Conservation (phyloP, 345 rosid species). For the Salix udensis region DNA sequence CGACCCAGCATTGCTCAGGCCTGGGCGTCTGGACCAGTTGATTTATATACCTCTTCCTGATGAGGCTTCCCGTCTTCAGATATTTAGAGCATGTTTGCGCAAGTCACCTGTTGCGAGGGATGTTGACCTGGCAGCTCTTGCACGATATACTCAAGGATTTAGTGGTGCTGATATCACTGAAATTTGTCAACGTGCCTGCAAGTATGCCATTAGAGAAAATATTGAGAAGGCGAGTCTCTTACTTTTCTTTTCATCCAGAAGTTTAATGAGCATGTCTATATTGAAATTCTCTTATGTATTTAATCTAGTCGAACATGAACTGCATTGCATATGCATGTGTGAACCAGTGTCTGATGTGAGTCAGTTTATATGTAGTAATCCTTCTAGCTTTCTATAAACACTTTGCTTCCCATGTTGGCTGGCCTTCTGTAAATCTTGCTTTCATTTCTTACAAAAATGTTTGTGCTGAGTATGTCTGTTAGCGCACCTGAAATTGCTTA, state of each 20-base stretch:
- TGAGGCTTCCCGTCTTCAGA: conserved; percentile 31
- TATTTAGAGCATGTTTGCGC: conserved; percentile 36
- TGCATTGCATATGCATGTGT: not conserved
- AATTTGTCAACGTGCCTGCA: conserved; percentile 39
- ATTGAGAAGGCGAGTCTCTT: conserved; percentile 21
- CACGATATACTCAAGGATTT: conserved; percentile 30
- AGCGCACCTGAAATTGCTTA: not conserved
- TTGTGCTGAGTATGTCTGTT: not conserved
- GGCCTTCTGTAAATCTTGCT: not conserved
- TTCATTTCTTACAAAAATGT: not conserved
- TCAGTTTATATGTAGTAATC: not conserved
- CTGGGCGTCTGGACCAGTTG: conserved; percentile 37
- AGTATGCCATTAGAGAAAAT: conserved; percentile 38
- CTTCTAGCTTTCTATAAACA: not conserved
- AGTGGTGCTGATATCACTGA: conserved; percentile 39
- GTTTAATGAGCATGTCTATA: not conserved
- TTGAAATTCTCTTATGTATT: not conserved
- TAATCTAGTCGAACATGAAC: not conserved
- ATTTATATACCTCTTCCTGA: conserved; percentile 39
- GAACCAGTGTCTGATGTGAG: not conserved
- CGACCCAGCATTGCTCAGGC: conserved; percentile 35
- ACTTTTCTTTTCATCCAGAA: not conserved
- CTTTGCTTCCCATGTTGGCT: not conserved
- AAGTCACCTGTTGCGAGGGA: conserved; percentile 27
- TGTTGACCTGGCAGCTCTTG: conserved; percentile 31